phyloP scores from a whole-genome alignment of 306 rosid species.

The Lupinus albus region DNA sequence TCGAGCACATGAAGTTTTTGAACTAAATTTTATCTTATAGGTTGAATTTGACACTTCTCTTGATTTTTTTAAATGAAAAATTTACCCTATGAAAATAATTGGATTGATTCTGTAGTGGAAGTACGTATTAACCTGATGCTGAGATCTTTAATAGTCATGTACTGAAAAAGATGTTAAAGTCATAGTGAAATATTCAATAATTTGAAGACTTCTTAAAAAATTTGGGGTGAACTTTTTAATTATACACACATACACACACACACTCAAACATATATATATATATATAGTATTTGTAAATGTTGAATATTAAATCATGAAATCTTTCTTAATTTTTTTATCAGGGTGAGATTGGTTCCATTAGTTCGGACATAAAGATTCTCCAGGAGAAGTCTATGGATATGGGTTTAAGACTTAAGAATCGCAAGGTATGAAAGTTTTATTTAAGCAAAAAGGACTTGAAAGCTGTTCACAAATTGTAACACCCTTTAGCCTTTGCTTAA shows the following conservation, averaged over 20 bases:
- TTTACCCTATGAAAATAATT: conserved; percentile 8
- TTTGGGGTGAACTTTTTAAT: conserved; percentile 1
- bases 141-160: conserved; percentile 24
- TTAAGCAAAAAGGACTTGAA: neutral
- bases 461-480: conserved; percentile 1
- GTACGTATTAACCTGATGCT: conserved; percentile 1
- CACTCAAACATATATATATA: no score
- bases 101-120: neutral
- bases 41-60: conserved; percentile 21
- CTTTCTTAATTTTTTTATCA: conserved; percentile 43
- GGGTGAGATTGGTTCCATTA: conserved; percentile 95
- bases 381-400: conserved; percentile 99
- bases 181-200: conserved; percentile 18
- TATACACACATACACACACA: no score
- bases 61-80: neutral
- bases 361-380: conserved; percentile 94
- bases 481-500: conserved; percentile 21
- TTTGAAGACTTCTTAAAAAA: conserved; percentile 9
- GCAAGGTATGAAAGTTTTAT: conserved; percentile 68
- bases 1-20: neutral
- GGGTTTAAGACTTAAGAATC: conserved; percentile 96
- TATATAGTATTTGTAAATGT: conserved; percentile 21
- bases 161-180: conserved; percentile 3
- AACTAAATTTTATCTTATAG: neutral
- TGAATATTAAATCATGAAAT: conserved; percentile 29